A percentile compares a stretch with the other conserved stretches of the same genome.
Evolutionary conservation across 768 basidiomycete species (phyloP).

Genomic region (Imleria badia): DNA sequence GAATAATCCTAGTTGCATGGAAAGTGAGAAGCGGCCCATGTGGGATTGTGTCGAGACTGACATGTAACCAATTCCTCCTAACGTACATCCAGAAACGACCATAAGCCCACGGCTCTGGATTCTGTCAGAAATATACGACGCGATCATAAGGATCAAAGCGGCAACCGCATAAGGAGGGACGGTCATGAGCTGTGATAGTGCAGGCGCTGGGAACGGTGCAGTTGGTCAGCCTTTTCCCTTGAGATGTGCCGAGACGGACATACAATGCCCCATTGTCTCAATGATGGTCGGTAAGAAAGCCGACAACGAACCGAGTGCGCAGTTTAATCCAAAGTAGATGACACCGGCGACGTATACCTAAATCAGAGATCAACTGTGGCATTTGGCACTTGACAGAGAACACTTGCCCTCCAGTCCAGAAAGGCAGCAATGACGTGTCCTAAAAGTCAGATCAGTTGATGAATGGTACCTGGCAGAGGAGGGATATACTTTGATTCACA

Average conservation of each 20-base stretch:
- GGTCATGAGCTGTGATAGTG: conserved; percentile 48
- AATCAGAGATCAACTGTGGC: conserved; percentile 2
- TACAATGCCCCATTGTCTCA: conserved; percentile 48
- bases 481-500: conserved; percentile 38
- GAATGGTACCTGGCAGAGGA: neutral
- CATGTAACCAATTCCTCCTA: conserved; percentile 45
- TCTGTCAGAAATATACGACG: conserved; percentile 44
- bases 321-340: conserved; percentile 49
- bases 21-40: neutral
- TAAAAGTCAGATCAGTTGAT: conserved; percentile 15
- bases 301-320: conserved; percentile 48
- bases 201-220: conserved; percentile 34
- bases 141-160: conserved; percentile 34
- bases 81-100: conserved; percentile 26
- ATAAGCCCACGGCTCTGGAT: conserved; percentile 43
- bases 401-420: conserved; percentile 43
- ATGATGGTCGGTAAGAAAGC: conserved; percentile 60
- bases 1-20: conserved; percentile 27
- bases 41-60: conserved; percentile 14
- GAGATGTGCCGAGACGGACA: conserved; percentile 2
- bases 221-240: neutral
- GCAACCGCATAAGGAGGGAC: conserved; percentile 55
- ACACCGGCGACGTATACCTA: conserved; percentile 45
- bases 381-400: neutral
- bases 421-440: conserved; percentile 45